Evolutionary conservation across 805 yeast species (phyloP), one percentile per base, ranked within the genome.

Genomic region (Candida corydali): DNA sequence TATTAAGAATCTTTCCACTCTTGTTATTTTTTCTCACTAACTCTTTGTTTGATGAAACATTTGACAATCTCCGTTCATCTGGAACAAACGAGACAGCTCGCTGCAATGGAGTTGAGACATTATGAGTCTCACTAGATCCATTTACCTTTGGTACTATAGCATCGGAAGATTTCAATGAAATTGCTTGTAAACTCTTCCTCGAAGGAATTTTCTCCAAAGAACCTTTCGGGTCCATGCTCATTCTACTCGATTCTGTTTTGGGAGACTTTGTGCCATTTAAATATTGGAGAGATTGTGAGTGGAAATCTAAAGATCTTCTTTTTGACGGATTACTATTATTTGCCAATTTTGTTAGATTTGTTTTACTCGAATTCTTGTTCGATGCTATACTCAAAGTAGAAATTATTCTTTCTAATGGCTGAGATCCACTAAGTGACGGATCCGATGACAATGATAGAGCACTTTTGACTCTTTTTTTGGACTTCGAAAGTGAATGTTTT

Each of bases 361-460:
- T 41, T 27, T 34, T 37, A 19, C 42, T 38, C 17, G 43, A 15
- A 28, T 37, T 43, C 23, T 40, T 28, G 30, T 52, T 54, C 2
- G 68, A 61, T 25, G 48, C 43, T 22, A 64, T 40, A 42, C 71
- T 65, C 25, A 67, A 51, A 11, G 61, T 50, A 6, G 65, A 55
- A 39, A 62, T 55, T 20, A 66, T 65, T 35, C 57, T 47, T 39
- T 66, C 73, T 16, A 65, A 46, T 1, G 70, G 71, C 29, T 59
- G 69, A 3, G 53, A 32, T 2, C 52, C 51, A 10, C 34, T 34
- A 1, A 44, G 39, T 3, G 58, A 49, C 33, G 65, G 54, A 17
- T 67, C 70, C 10, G 37, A 26, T 8, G 60, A 42, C 10, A 63
- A 39, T 4, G 66, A 56, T 14, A 67, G 49, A 0, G 50, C 73